Evolutionary conservation across 805 yeast genomes (phyloP), one percentile per base, ranked within the genome.

Genomic region (Jamesozyma gamospora): DNA sequence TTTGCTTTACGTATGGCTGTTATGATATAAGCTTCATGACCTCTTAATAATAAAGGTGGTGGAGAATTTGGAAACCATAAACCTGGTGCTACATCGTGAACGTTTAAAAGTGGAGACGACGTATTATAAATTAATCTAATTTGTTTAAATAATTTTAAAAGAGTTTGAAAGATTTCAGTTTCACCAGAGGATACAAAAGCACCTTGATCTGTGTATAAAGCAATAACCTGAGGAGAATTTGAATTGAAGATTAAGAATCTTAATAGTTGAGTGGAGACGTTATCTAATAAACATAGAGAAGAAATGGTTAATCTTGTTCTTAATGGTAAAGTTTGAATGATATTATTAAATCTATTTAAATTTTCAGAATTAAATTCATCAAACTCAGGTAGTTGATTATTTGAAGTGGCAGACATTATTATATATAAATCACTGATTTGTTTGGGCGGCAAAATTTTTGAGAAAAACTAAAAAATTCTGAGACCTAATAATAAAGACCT

Each of bases 1-100:
- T 92, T 92, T 1, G 87, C 83, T 50, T 90, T 83, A 42, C 94
- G 76, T 27, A 90, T 60, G 0, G 92, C 78, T 1, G 56, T 46
- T 24, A 51, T 44, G 28, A 59, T 56, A 34, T 46, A 56, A 2
- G 52, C 79, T 49, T 78, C 85, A 43, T 77, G 71, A 38, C 74
- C 77, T 46, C 69, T 67, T 48, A 79, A 65, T 54, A 78, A 67
- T 21, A 65, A 52, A 0, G 85, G 83, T 0, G 82, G 72, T 8
- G 68, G 61, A 6, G 69, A 68, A n/a, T 78, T 79, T 47, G 72
- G 74, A 39, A 74, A 71, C 84, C 84, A 78, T 50, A 78, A 58
- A 1, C 84, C 84, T 13, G 82, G 82, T 1, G 84, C 80, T 6
- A 82, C 67, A 53, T 79, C 82, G 32, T 73, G 75, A 16, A 81